phyloP scores from a whole-genome alignment of 805 yeast genomes.

The Candida boleticola region DNA sequence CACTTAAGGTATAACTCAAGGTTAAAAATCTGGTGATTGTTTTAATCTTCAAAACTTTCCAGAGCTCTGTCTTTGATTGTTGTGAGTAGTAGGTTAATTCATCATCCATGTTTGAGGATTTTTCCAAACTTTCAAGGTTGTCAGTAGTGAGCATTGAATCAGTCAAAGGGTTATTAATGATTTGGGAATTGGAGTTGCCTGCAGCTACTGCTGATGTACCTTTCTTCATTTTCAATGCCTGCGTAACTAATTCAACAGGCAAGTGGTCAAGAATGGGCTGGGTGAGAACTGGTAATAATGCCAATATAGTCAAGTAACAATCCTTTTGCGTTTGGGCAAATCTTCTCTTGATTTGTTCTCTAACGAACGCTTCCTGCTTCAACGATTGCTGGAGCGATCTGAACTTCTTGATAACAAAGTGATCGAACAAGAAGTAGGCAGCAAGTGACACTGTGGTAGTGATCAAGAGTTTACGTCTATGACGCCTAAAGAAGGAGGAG shows the following conservation, averaged over 20 bases:
- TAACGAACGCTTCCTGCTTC: slow-evolving; percentile 39
- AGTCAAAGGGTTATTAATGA: slow-evolving; percentile 30
- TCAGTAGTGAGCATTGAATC: slow-evolving; percentile 45
- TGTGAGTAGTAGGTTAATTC: slow-evolving; percentile 21
- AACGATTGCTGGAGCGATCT: slow-evolving; percentile 39
- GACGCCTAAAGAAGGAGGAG: slow-evolving; percentile 39
- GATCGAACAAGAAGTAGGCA: slow-evolving; percentile 34
- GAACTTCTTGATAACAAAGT: slow-evolving; percentile 37
- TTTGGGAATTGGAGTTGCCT: slow-evolving; percentile 7
- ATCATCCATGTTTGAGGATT: slow-evolving; percentile 17
- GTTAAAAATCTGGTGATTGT: slow-evolving; percentile 74
- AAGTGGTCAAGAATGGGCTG: slow-evolving; percentile 59
- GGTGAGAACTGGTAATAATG: slow-evolving; percentile 74
- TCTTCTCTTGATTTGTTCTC: slow-evolving; percentile 64
- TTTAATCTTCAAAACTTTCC: slow-evolving; percentile 78
- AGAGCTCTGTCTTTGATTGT: slow-evolving; percentile 52
- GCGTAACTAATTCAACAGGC: slow-evolving; percentile 73
- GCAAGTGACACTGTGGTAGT: slow-evolving; percentile 35
- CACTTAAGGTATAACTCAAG: slow-evolving; percentile 62
- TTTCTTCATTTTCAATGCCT: slow-evolving; percentile 64
- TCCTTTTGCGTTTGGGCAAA: slow-evolving; percentile 92
- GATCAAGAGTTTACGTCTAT: slow-evolving; percentile 33
- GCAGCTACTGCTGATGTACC: slow-evolving; percentile 15
- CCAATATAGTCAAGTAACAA: slow-evolving; percentile 78
- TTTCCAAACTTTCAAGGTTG: slow-evolving; percentile 35